A percentile compares a stretch with the other conserved stretches of the same genome.
Conservation (phyloP, 371 early-diverging fungal genomes). For the Mortierella sp. region DNA sequence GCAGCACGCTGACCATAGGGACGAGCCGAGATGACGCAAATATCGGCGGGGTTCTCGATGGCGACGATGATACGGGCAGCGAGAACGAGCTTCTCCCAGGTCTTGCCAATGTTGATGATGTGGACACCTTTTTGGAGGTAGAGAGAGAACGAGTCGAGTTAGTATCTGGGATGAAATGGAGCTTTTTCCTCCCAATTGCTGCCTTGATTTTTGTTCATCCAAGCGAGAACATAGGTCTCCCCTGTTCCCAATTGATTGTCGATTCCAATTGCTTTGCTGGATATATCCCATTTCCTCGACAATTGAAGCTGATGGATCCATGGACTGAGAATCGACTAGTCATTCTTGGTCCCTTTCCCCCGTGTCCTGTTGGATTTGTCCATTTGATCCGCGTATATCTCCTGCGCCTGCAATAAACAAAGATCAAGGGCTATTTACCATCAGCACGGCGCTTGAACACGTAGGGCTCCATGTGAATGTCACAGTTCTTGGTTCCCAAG, state of each 20-base stretch:
- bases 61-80: constrained; percentile 98
- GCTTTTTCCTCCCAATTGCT: no score
- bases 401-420: background rate
- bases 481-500: constrained; percentile 92
- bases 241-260: no score
- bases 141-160: background rate
- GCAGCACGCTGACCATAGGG: constrained; percentile 99
- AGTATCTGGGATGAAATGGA: background rate
- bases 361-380: no score
- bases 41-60: constrained; percentile 95
- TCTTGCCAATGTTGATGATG: constrained; percentile 98
- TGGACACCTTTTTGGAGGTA: constrained; percentile 68
- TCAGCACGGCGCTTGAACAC: constrained; percentile 94
- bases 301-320: no score
- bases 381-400: no score
- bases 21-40: constrained; percentile 96
- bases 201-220: no score
- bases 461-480: constrained; percentile 91
- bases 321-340: no score
- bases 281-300: no score
- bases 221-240: no score
- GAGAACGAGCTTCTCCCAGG: constrained; percentile 99
- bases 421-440: constrained; percentile 59
- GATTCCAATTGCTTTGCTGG: no score
- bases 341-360: no score